phyloP scores from a whole-genome alignment of 2,329 filamentous ascomycete genomes.

The Tolypocladium ovalisporum region DNA sequence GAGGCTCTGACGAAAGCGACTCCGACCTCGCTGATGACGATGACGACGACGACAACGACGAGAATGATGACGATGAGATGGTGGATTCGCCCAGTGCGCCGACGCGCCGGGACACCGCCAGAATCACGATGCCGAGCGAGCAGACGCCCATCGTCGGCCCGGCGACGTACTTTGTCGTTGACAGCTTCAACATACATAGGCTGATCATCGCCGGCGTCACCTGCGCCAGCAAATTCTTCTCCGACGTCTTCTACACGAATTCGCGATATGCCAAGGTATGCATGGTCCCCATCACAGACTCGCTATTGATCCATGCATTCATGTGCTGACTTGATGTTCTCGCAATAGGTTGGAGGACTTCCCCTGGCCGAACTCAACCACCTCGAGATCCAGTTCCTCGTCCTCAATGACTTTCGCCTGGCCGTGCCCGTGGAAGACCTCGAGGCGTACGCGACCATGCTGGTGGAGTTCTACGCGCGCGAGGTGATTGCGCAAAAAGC shows the following conservation, averaged over 20 bases:
- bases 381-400: conserved; percentile 86
- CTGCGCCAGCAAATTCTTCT: conserved; percentile 99
- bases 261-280: conserved; percentile 96
- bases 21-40: conserved; percentile 40
- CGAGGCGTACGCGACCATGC: conserved; percentile 95
- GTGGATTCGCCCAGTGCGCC: conserved; percentile 15
- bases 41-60: conserved; percentile 32
- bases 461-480: conserved; percentile 93
- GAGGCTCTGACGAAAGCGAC: conserved; percentile 32
- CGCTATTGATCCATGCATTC: background rate
- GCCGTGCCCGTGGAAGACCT: conserved; percentile 90
- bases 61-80: conserved; percentile 22
- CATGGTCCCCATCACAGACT: conserved; percentile 3
- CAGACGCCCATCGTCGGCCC: conserved; percentile 12
- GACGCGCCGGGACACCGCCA: conserved; percentile 11
- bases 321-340: conserved; percentile 6
- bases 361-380: conserved; percentile 91
- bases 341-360: conserved; percentile 73
- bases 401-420: conserved; percentile 92
- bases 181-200: conserved; percentile 97
- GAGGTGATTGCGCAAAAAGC: conserved; percentile 53
- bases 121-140: conserved; percentile 12
- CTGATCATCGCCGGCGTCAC: conserved; percentile 95
- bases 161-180: conserved; percentile 76
- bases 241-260: conserved; percentile 97